Evolutionary conservation across 2,329 filamentous ascomycete genomes (phyloP).

Genomic region (Byssothecium circinans): DNA sequence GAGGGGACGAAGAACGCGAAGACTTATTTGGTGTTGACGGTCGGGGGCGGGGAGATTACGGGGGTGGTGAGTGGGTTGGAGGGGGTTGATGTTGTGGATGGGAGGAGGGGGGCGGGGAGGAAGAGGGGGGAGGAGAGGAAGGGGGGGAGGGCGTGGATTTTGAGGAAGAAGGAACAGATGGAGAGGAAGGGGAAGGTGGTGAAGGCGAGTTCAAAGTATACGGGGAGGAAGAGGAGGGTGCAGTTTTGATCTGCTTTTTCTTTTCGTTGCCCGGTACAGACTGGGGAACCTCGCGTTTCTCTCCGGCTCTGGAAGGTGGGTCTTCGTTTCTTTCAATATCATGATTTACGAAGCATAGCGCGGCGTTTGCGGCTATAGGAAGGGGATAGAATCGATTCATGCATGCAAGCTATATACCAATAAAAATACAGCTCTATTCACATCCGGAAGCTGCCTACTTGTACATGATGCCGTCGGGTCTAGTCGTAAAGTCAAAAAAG

Average conservation of each 20-base stretch:
- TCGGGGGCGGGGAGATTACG: conserved; percentile 81
- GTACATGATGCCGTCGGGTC: conserved; percentile 31
- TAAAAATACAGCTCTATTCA: conserved; percentile 47
- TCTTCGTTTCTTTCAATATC: background rate
- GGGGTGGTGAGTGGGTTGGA: conserved; percentile 89
- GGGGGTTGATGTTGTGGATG: conserved; percentile 72
- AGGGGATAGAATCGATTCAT: conserved; percentile 36
- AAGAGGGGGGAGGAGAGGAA: conserved; percentile 66
- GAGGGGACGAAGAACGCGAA: conserved; percentile 95
- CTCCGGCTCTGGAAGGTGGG: too few relatives aligned
- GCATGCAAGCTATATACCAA: conserved; percentile 44
- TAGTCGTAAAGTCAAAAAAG: conserved; percentile 23
- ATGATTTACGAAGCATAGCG: conserved; percentile 30
- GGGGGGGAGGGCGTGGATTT: conserved; percentile 81
- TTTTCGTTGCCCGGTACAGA: background rate
- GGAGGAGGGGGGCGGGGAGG: conserved; percentile 54
- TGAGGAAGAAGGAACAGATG: conserved; percentile 90
- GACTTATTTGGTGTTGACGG: conserved; percentile 91
- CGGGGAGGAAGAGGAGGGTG: conserved; percentile 79
- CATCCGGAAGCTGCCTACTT: conserved; percentile 32
- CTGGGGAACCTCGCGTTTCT: too few relatives aligned
- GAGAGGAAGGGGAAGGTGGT: conserved; percentile 92
- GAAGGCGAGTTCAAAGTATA: conserved; percentile 90
- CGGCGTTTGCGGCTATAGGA: conserved; percentile 28
- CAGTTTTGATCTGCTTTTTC: conserved; percentile 61